phyloP scores from a whole-genome alignment of 2,329 filamentous ascomycete genomes.

The Nectriaceae sp. region DNA sequence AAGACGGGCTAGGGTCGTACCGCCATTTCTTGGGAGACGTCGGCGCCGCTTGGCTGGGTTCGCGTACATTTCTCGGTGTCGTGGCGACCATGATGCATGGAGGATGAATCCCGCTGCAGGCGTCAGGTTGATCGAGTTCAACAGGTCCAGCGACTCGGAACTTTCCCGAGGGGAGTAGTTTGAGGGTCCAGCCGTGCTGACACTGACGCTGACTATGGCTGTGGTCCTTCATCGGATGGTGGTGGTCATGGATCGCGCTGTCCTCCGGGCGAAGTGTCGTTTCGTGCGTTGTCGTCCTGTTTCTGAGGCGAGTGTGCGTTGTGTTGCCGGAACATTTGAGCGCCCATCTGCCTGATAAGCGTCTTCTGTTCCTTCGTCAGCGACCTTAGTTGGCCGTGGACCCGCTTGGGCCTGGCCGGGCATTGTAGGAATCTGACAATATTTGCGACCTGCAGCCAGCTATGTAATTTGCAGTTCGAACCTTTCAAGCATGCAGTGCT shows the following conservation, averaged over 20 bases:
- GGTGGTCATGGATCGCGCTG: too few species aligned
- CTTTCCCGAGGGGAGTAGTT: too few species aligned
- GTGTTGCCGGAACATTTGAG: neutral
- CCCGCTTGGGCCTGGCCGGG: conserved; percentile 4
- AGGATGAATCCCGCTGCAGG: neutral
- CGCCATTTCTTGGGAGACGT: conserved; percentile 2
- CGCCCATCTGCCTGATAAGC: neutral
- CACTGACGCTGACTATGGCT: too few species aligned
- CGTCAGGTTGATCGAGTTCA: too few species aligned
- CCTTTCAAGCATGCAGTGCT: too few species aligned
- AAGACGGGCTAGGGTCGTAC: conserved; percentile 5
- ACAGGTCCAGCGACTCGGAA: neutral
- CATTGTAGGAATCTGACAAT: conserved; percentile 5
- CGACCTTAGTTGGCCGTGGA: conserved; percentile 1
- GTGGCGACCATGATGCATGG: conserved; percentile 12
- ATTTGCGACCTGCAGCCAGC: conserved; percentile 5
- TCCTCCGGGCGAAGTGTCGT: neutral
- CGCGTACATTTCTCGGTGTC: conserved; percentile 3
- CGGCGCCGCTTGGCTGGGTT: conserved; percentile 1
- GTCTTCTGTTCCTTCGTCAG: conserved; percentile 3
- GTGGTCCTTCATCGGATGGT: too few species aligned
- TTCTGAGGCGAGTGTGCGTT: neutral
- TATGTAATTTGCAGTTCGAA: conserved; percentile 11
- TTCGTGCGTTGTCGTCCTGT: neutral
- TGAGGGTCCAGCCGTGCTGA: too few species aligned